Evolutionary conservation across 345 rosid species (phyloP), one percentile per base, ranked within the genome.

Genomic region (Syzygium jambos): DNA sequence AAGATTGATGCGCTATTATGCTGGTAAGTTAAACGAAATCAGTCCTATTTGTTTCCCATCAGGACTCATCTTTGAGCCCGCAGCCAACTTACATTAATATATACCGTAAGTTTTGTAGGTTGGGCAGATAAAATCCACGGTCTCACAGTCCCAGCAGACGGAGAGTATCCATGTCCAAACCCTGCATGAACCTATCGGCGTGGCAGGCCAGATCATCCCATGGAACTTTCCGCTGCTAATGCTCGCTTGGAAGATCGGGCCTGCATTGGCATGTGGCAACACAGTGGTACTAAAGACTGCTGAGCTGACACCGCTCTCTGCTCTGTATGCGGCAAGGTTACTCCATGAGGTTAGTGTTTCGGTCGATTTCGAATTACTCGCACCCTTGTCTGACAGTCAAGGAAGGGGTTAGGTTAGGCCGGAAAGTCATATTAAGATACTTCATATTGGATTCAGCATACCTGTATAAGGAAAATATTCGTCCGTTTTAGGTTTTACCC

Each of bases 1-100:
- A 41, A 95, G 99, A 55, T 25, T 94, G 16, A 86, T 98, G 78
- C 93, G 99, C 30, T 98, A 98, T 93, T 95, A 95, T 91, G 99
- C 93, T 86, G 99, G 99, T 96, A 78, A 63, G 83, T 38, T 53
- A 46, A 34, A 46, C 17, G 52, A 52, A 25, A 25, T 27, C 87
- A 51, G 46, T 51, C 41, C 22, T 30, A 73, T 84, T 51, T 86
- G 51, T 87, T 61, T 27, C 21, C 61, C 43, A 29, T 87, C 11
- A 41, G 54, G 73, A 78, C 16, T 55, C 43, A 52, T 46, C 23
- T 84, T 10, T 49, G 23, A 83, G 54, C 27, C 41, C 5, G 43
- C 17, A 3, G 29, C 38, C 63, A 17, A 77, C n/a, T 52, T 52
- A 68, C 27, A 55, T 52, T 10, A 27, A n/a, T 27, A 4, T 86